Base-by-base conservation (phyloP, 2,329 filamentous ascomycete genomes). In the Helotiales sp. region DNA sequence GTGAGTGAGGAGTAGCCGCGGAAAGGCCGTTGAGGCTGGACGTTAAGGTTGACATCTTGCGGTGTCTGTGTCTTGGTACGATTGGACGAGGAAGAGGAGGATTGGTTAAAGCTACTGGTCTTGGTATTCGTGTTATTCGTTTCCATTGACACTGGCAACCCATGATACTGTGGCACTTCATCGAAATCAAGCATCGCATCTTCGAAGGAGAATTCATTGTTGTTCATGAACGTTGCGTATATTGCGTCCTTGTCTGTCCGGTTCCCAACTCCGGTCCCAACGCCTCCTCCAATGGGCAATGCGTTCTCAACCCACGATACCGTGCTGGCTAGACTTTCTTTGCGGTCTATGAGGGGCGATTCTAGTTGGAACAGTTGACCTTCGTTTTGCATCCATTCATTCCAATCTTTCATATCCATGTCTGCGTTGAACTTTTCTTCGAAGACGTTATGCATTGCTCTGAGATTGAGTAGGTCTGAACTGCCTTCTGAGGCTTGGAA, bases 331-430 rank as follows among this genome's bases (percentile, higher is more conserved):
- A 47, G 29, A 12, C 56, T 62, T n/a, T 57, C 52, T 25, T n/a
- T 40, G 2, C 38, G 29, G 42, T 52, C 31, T 6, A 40, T 31
- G 9, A 44, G 31, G 6, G 53, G 27, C 17, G 55, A 38, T 12
- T 46, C 47, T 13, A 55, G n/a, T 12, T 62, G 53, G 6, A 31
- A 13, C 12, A 52, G 15, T n/a, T 38, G 17, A 25, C 47, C 52
- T 48, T 59, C 60, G 52, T 52, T 55, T 29, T 19, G 47, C 60
- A 62, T 59, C 60, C 60, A 62, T 1, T 59, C 52, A 13, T 62
- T 42, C 57, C 57, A 62, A 34, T 59, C 53, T 47, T 57, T 57
- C 13, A 52, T 51, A 22, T 48, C 54, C 12, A 59, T 33, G 10
- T 42, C 54, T 15, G 31, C 33, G 34, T 53, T 49, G 52, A 59